Conservation (phyloP, 176 grass and related monocot species). For the Oryza brachyantha region DNA sequence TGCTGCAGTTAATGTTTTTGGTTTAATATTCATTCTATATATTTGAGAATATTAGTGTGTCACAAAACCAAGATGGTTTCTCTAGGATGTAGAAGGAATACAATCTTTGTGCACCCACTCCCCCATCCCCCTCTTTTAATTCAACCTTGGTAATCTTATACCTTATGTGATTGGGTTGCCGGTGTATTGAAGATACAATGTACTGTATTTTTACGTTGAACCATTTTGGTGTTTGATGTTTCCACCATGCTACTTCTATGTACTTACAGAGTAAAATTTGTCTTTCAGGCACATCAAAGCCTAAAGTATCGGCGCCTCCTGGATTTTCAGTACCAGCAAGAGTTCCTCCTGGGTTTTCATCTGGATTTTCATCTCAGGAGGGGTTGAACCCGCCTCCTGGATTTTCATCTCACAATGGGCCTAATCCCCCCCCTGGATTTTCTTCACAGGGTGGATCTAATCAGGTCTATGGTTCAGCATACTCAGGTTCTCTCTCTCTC, state of each 20-base stretch:
- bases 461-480: slow-evolving; percentile 42
- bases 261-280: slow-evolving; percentile 15
- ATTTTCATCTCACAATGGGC: slow-evolving; percentile 51
- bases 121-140: slow-evolving; percentile 7
- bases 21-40: not conserved
- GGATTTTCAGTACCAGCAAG: slow-evolving; percentile 57
- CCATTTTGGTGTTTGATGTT: slow-evolving; percentile 14
- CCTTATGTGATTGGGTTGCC: not conserved
- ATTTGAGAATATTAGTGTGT: slow-evolving; percentile 12
- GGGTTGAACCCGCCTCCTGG: slow-evolving; percentile 48
- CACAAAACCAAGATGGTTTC: not conserved
- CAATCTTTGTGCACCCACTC: not conserved
- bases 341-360: slow-evolving; percentile 59
- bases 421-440: slow-evolving; percentile 46
- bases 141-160: slow-evolving; percentile 4
- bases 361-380: slow-evolving; percentile 56
- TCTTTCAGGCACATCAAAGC: slow-evolving; percentile 39
- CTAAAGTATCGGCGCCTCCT: slow-evolving; percentile 55
- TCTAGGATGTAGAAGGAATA: not conserved
- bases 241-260: slow-evolving; percentile 7
- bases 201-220: slow-evolving; percentile 21
- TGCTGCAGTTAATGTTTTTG: slow-evolving; percentile 10
- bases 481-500: slow-evolving; percentile 40
- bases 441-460: slow-evolving; percentile 48
- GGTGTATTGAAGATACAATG: not conserved